These are phyloP conservation scores for Ophiognomonia clavigignenti-juglandacearum DNA, from an alignment of 2,329 filamentous ascomycete genomes.

Conservation along the genomic window DNA sequence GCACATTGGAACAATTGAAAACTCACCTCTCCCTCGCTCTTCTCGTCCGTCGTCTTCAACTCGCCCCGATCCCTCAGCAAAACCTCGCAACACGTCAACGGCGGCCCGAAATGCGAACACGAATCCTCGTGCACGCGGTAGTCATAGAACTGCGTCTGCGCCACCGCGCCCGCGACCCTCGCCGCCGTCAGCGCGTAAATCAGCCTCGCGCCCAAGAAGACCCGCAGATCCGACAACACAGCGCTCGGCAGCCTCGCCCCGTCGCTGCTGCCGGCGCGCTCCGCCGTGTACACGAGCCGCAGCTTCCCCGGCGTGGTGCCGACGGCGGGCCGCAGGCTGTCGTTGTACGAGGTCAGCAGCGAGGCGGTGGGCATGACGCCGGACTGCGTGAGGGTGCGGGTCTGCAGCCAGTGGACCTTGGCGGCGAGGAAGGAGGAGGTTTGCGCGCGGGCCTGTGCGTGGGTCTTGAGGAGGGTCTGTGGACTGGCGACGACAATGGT, in stretches of 20 bases:
- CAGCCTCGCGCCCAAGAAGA: conserved; percentile 74
- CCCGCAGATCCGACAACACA: conserved; percentile 73
- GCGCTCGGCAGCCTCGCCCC: conserved; percentile 61
- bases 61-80: conserved; percentile 60
- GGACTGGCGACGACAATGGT: conserved; percentile 79
- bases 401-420: conserved; percentile 66
- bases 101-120: conserved; percentile 72
- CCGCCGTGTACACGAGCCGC: conserved; percentile 75
- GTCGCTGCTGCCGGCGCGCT: conserved; percentile 57
- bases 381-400: conserved; percentile 60
- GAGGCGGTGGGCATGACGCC: conserved; percentile 70
- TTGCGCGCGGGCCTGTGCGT: conserved; percentile 55
- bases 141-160: conserved; percentile 83
- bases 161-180: conserved; percentile 81
- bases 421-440: conserved; percentile 60
- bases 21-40: conserved; percentile 59
- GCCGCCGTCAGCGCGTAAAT: conserved; percentile 81
- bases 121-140: conserved; percentile 57
- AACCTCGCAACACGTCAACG: conserved; percentile 74
- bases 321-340: conserved; percentile 52
- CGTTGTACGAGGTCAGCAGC: conserved; percentile 57
- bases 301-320: conserved; percentile 66
- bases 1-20: background rate
- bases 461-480: conserved; percentile 63
- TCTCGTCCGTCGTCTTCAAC: conserved; percentile 59